These are phyloP conservation scores for Novakomyces olei DNA, from an alignment of 805 yeast species.

Conservation along the genomic window DNA sequence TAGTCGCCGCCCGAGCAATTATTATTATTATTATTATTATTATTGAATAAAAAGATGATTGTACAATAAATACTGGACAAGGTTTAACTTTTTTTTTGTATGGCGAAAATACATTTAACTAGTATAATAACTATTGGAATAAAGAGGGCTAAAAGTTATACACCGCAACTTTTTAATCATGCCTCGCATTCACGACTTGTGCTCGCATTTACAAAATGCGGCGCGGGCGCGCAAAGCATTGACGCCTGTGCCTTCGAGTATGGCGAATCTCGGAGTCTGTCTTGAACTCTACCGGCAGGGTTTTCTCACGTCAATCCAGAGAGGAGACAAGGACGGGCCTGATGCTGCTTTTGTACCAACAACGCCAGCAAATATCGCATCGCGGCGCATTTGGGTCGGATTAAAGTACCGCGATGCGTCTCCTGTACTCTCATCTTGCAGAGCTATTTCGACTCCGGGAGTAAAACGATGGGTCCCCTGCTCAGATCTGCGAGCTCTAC, in stretches of 20 bases:
- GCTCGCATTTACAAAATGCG: slow-evolving; percentile 79
- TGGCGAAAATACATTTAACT: too few relatives aligned
- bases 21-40: too few relatives aligned
- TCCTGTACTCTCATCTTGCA: slow-evolving; percentile 52
- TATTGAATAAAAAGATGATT: too few relatives aligned
- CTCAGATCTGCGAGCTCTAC: slow-evolving; percentile 46
- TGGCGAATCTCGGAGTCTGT: slow-evolving; percentile 63
- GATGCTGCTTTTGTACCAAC: slow-evolving; percentile 36
- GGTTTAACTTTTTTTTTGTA: too few relatives aligned
- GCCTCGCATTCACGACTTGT: slow-evolving; percentile 65
- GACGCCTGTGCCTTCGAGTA: slow-evolving; percentile 65
- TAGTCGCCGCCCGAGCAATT: too few relatives aligned
- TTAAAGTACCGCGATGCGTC: slow-evolving; percentile 63
- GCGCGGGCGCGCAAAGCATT: slow-evolving; percentile 47
- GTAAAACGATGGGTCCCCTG: slow-evolving; percentile 42
- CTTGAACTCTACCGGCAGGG: slow-evolving; percentile 79
- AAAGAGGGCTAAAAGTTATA: too few relatives aligned
- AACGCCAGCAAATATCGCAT: slow-evolving; percentile 67
- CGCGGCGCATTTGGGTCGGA: slow-evolving; percentile 79
- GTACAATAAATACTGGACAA: too few relatives aligned
- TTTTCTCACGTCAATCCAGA: slow-evolving; percentile 57
- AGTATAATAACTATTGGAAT: too few relatives aligned
- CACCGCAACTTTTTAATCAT: too few relatives aligned
- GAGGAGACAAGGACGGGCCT: slow-evolving; percentile 72
- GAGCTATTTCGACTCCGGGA: slow-evolving; percentile 66